Evolutionary conservation across 345 rosid species (phyloP).

Genomic region (Aegle marmelos): DNA sequence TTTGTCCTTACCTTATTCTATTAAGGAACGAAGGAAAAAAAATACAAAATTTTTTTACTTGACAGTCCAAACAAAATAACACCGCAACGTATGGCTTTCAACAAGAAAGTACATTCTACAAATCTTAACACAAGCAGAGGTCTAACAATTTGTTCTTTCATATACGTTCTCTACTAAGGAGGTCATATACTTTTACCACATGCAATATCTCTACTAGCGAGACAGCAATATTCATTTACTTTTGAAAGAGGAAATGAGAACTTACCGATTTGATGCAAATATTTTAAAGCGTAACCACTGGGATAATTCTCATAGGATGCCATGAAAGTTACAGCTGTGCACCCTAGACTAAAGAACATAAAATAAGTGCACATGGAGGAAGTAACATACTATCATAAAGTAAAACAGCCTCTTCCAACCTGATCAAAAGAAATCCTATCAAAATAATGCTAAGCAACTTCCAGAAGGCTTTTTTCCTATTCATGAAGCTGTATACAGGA

Average conservation of each 20-base stretch:
- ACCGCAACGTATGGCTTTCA: background rate
- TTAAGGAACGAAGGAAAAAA: background rate
- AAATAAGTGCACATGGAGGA: slow-evolving; percentile 23
- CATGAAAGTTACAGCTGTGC: slow-evolving; percentile 65
- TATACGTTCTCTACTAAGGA: background rate
- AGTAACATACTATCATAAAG: slow-evolving; percentile 1
- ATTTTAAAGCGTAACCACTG: slow-evolving; percentile 78
- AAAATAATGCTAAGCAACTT: slow-evolving; percentile 55
- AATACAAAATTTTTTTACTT: background rate
- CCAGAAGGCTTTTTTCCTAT: slow-evolving; percentile 79
- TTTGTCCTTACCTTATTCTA: background rate
- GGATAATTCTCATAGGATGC: slow-evolving; percentile 93
- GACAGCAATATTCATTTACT: background rate
- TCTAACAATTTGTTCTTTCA: background rate
- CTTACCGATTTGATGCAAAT: slow-evolving; percentile 78
- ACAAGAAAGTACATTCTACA: background rate
- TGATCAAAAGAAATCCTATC: slow-evolving; percentile 62
- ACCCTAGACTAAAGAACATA: slow-evolving; percentile 76
- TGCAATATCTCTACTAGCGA: background rate
- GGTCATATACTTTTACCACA: background rate
- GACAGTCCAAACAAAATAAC: background rate
- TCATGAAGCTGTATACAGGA: slow-evolving; percentile 62
- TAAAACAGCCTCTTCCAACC: slow-evolving; percentile 40
- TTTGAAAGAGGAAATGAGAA: slow-evolving; percentile 8
- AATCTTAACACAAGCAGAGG: background rate